A percentile compares a stretch with the other conserved stretches of the same genome.
Evolutionary conservation across 2,329 filamentous ascomycete species (phyloP).

Genomic region (Trichoderma atroviride): DNA sequence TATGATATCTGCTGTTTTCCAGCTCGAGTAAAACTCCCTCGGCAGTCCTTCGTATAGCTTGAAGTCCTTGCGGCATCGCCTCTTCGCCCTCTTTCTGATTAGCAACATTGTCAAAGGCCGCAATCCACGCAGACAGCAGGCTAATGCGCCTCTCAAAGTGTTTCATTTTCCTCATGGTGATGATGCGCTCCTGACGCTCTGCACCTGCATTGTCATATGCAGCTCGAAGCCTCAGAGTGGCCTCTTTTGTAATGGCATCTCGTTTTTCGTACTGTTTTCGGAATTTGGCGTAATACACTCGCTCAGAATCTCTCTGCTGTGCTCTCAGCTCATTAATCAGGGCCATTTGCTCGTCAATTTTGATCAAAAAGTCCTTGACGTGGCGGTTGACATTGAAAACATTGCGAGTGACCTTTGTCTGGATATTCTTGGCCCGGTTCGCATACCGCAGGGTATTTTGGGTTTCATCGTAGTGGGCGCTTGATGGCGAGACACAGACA

Average conservation of each 20-base stretch:
- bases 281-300: slow-evolving; percentile 82
- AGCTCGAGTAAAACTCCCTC: slow-evolving; percentile 82
- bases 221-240: slow-evolving; percentile 73
- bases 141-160: slow-evolving; percentile 83
- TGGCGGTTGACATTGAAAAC: slow-evolving; percentile 99
- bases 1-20: slow-evolving; percentile 86
- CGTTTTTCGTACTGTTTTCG: slow-evolving; percentile 87
- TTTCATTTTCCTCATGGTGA: slow-evolving; percentile 78
- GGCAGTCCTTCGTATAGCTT: slow-evolving; percentile 82
- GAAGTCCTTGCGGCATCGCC: slow-evolving; percentile 68
- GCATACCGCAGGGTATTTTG: slow-evolving; percentile 98
- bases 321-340: slow-evolving; percentile 94
- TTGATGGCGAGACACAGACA: slow-evolving; percentile 95
- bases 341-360: slow-evolving; percentile 98
- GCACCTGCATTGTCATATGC: slow-evolving; percentile 80
- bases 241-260: slow-evolving; percentile 74
- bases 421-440: slow-evolving; percentile 98
- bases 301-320: slow-evolving; percentile 87
- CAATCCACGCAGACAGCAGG: slow-evolving; percentile 88
- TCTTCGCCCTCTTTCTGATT: slow-evolving; percentile 56
- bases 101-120: slow-evolving; percentile 83
- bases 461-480: slow-evolving; percentile 95
- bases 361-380: slow-evolving; percentile 98
- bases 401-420: slow-evolving; percentile 98
- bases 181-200: slow-evolving; percentile 78